A percentile compares a stretch with the other conserved stretches of the same genome.
Conservation (phyloP, 108 stramenopile genomes). For the Fragilariopsis cylindrus region DNA sequence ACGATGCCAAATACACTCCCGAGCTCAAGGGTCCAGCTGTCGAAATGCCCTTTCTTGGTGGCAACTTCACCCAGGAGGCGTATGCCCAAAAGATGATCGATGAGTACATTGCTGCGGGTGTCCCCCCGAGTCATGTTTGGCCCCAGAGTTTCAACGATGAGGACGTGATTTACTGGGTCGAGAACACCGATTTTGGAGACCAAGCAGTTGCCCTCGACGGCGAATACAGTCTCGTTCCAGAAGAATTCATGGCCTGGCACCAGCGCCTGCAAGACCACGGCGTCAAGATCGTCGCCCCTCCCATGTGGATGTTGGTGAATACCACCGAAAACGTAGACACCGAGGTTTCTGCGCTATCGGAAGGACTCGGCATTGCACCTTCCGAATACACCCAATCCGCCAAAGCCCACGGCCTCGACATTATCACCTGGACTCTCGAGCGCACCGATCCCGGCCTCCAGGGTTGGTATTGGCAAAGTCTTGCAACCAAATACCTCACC, state of each 20-base stretch:
- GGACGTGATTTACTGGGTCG: conserved; percentile 58
- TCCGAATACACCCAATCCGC: conserved; percentile 48
- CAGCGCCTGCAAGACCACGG: conserved; percentile 32
- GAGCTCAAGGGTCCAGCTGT: conserved; percentile 67
- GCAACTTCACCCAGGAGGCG: conserved; percentile 57
- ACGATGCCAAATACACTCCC: conserved; percentile 60
- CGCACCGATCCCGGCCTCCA: conserved; percentile 48
- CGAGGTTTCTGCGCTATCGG: neutral
- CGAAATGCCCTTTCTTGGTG: conserved; percentile 62
- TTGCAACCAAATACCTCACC: conserved; percentile 27
- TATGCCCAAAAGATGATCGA: conserved; percentile 71
- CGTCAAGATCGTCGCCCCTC: conserved; percentile 64
- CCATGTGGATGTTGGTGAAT: conserved; percentile 50
- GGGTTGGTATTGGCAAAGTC: conserved; percentile 38
- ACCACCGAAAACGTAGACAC: neutral
- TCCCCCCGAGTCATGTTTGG: conserved; percentile 57
- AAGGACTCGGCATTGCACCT: conserved; percentile 4
- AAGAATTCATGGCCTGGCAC: conserved; percentile 26
- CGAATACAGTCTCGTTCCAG: conserved; percentile 20
- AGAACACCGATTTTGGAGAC: conserved; percentile 55
- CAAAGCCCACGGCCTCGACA: conserved; percentile 45
- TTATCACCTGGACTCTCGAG: conserved; percentile 77
- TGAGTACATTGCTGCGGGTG: conserved; percentile 60
- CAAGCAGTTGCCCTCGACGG: conserved; percentile 64
- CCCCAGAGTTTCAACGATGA: conserved; percentile 53